A percentile compares a stretch with the other conserved stretches of the same genome.
Evolutionary conservation across 2,329 filamentous ascomycete genomes (phyloP).

Genomic region (Colletotrichum eremochloae): DNA sequence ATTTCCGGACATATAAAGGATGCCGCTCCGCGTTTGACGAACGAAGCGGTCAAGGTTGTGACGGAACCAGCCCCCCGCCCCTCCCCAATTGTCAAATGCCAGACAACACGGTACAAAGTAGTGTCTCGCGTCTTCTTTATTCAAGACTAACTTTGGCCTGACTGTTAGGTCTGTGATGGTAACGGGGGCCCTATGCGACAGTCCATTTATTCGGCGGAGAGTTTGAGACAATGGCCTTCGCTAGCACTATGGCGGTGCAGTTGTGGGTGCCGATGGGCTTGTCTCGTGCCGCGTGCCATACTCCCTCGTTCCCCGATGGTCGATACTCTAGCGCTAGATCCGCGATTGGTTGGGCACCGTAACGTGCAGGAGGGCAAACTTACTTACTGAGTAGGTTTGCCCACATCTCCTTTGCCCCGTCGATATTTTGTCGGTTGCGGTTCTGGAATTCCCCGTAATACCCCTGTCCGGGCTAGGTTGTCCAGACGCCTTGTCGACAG

Average conservation of each 20-base stretch:
- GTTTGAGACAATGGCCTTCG: conserved; percentile 29
- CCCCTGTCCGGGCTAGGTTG: conserved; percentile 22
- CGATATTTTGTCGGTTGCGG: conserved; percentile 39
- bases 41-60: conserved; percentile 25
- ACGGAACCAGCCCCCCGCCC: conserved; percentile 22
- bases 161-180: conserved; percentile 21
- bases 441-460: conserved; percentile 41
- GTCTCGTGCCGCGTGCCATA: conserved; percentile 24
- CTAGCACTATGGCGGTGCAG: conserved; percentile 20
- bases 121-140: conserved; percentile 21
- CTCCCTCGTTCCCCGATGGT: conserved; percentile 24
- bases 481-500: conserved; percentile 3
- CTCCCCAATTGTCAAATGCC: conserved; percentile 28
- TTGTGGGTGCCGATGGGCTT: conserved; percentile 10
- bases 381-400: conserved; percentile 26
- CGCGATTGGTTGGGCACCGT: conserved; percentile 29
- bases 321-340: conserved; percentile 28
- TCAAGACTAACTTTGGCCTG: conserved; percentile 19
- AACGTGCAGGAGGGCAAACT: conserved; percentile 26
- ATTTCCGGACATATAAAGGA: conserved; percentile 23
- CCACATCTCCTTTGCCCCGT: conserved; percentile 32
- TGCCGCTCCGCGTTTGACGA: conserved; percentile 12
- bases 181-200: conserved; percentile 33
- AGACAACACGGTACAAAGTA: conserved; percentile 17
- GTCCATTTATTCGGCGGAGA: conserved; percentile 30